phyloP scores from a whole-genome alignment of 768 basidiomycete genomes.

The Tephrocybe sp. region DNA sequence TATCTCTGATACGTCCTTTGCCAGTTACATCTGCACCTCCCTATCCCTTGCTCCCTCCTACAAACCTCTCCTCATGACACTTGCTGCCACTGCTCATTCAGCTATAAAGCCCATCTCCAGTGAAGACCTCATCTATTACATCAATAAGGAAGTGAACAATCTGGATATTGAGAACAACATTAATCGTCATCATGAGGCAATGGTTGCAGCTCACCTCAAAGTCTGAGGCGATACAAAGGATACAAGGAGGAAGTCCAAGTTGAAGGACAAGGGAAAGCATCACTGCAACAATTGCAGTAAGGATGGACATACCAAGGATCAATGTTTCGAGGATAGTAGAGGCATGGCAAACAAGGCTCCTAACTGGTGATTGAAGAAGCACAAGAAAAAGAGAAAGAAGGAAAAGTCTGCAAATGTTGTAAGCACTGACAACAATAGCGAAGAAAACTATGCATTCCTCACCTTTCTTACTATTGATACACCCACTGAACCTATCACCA shows the following conservation, averaged over 20 bases:
- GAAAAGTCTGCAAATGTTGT: not conserved
- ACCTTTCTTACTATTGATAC: not conserved
- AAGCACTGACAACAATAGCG: not conserved
- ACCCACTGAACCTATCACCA: not conserved
- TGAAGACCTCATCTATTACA: constrained; percentile 7
- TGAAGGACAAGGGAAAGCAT: no score
- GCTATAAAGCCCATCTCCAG: constrained; percentile 5
- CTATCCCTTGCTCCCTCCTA: no score
- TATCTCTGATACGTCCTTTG: no score
- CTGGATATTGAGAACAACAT: constrained; percentile 13
- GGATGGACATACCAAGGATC: constrained; percentile 1
- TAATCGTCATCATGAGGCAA: constrained; percentile 13
- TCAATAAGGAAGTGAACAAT: constrained; percentile 14
- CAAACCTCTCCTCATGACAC: not conserved
- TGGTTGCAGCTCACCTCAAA: not conserved
- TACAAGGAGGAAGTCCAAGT: no score
- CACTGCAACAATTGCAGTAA: no score
- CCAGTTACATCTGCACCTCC: no score
- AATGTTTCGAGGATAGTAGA: no score
- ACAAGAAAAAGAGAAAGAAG: not conserved
- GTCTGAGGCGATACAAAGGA: not conserved
- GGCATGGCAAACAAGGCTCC: no score
- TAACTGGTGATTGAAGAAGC: constrained; percentile 1
- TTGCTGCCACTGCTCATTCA: constrained; percentile 9
- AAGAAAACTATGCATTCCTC: no score